These are phyloP conservation scores for Karstenula rhodostoma DNA, from an alignment of 2,329 filamentous ascomycete genomes.

Conservation along the genomic window DNA sequence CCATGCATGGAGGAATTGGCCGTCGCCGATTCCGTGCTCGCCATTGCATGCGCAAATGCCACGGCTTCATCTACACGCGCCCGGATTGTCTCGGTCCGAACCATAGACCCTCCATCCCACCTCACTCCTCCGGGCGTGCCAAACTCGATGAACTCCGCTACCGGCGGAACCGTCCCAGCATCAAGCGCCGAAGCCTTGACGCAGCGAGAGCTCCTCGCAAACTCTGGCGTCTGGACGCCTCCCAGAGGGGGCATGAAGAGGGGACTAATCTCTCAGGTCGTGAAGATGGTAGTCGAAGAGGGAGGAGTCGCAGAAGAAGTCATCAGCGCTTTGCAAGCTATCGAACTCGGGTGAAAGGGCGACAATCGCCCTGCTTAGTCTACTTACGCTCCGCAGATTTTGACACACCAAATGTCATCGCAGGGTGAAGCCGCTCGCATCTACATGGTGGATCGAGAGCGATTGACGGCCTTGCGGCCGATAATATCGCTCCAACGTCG, in stretches of 20 bases:
- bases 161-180: conserved; percentile 50
- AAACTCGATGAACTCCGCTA: conserved; percentile 56
- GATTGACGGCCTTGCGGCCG: not conserved
- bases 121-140: conserved; percentile 59
- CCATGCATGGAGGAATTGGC: conserved; percentile 90
- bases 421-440: conserved; percentile 1
- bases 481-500: not conserved
- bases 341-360: conserved; percentile 60
- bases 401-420: no score
- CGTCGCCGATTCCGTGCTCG: conserved; percentile 88
- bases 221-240: conserved; percentile 81
- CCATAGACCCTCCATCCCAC: conserved; percentile 59
- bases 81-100: conserved; percentile 55
- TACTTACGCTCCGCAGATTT: not conserved
- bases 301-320: conserved; percentile 88
- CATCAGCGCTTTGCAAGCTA: conserved; percentile 78
- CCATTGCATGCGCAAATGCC: conserved; percentile 73
- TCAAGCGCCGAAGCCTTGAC: conserved; percentile 52
- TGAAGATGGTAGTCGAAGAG: conserved; percentile 77
- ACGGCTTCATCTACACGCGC: conserved; percentile 33
- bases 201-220: conserved; percentile 64
- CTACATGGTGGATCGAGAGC: not conserved
- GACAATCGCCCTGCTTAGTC: not conserved
- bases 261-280: conserved; percentile 74
- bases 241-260: conserved; percentile 84